Evolutionary conservation across 257 asterid genomes (phyloP).

Genomic region (Coffea canephora): DNA sequence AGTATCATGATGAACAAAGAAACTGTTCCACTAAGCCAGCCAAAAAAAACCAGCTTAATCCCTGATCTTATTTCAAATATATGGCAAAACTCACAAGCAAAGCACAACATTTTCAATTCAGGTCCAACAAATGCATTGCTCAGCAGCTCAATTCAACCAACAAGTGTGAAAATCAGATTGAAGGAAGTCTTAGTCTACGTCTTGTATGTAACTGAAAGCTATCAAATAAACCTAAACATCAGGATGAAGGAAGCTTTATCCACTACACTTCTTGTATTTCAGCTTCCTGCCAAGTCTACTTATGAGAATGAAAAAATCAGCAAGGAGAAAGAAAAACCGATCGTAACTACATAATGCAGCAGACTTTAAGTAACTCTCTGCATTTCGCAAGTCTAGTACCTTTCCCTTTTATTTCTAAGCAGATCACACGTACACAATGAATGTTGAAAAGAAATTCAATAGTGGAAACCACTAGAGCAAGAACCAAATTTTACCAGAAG

Average conservation of each 20-base stretch:
- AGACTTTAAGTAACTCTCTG: too few relatives aligned
- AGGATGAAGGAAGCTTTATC: neutral
- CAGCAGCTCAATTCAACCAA: neutral
- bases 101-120: too few relatives aligned
- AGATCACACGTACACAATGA: neutral
- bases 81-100: neutral
- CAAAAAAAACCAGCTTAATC: too few relatives aligned
- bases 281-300: neutral
- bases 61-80: neutral
- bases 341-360: too few relatives aligned
- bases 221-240: neutral
- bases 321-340: too few relatives aligned
- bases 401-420: too few relatives aligned
- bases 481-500: neutral
- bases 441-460: neutral
- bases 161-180: neutral
- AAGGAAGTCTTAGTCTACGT: neutral
- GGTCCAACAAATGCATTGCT: neutral
- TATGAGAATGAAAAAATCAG: too few relatives aligned
- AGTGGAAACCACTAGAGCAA: neutral
- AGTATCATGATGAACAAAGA: neutral
- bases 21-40: neutral
- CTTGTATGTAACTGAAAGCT: neutral
- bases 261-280: neutral
- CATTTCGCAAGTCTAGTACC: too few relatives aligned